Conservation (phyloP, 257 asterid genomes). For the Lavandula angustifolia region DNA sequence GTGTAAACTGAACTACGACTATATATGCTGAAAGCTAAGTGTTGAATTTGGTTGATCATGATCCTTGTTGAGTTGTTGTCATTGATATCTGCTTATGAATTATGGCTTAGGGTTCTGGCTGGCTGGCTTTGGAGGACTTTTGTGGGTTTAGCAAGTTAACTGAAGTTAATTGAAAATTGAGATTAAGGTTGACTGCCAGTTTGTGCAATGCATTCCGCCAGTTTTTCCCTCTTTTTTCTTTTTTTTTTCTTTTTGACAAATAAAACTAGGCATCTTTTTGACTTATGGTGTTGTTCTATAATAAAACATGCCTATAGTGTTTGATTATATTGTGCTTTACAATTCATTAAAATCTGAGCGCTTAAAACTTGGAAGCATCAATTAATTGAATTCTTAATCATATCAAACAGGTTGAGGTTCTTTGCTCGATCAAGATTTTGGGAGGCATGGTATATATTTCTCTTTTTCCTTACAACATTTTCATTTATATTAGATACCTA, state of each 20-base stretch:
- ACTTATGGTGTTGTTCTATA: neutral
- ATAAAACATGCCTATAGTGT: neutral
- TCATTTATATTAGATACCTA: too few relatives aligned
- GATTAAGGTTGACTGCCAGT: too few relatives aligned
- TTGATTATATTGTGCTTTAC: neutral
- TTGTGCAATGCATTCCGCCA: too few relatives aligned
- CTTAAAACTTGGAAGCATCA: neutral
- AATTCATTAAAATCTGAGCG: conserved; percentile 1
- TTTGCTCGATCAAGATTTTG: conserved; percentile 19
- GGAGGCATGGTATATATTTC: conserved; percentile 40
- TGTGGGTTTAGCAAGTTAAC: neutral
- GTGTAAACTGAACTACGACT: neutral
- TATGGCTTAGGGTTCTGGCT: too few relatives aligned
- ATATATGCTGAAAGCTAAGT: conserved; percentile 1
- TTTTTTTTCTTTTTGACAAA: too few relatives aligned
- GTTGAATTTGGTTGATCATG: neutral
- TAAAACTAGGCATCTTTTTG: neutral
- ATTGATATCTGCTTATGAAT: too few relatives aligned
- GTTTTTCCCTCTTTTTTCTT: too few relatives aligned
- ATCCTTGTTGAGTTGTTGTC: neutral
- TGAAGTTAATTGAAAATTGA: conserved; percentile 2
- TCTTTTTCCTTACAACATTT: neutral
- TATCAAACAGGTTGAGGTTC: conserved; percentile 34
- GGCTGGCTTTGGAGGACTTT: neutral
- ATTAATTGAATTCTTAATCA: conserved; percentile 24